Evolutionary conservation across 345 rosid genomes (phyloP).

Genomic region (Leavenworthia alabamica): DNA sequence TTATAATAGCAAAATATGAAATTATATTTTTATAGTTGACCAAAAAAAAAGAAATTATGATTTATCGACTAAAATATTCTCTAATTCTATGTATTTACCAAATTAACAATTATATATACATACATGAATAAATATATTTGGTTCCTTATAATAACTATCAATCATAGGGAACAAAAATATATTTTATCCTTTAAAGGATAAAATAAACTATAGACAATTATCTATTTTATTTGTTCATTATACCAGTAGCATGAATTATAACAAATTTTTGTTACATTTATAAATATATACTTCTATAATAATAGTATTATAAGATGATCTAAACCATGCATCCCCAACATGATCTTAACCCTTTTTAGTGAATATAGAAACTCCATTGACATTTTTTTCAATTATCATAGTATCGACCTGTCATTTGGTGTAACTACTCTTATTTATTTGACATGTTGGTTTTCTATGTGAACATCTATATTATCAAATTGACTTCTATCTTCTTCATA

Average conservation of each 20-base stretch:
- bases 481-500: background rate
- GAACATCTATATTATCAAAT: background rate
- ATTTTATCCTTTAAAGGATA: too few relatives aligned
- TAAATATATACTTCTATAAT: too few relatives aligned
- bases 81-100: background rate
- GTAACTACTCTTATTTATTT: background rate
- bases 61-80: background rate
- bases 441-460: background rate
- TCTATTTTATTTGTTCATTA: too few relatives aligned
- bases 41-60: too few relatives aligned
- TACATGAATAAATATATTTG: background rate
- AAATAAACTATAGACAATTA: too few relatives aligned
- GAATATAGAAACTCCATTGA: background rate
- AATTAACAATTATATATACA: too few relatives aligned
- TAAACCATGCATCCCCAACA: background rate
- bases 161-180: too few relatives aligned
- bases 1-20: background rate
- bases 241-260: too few relatives aligned
- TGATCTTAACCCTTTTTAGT: background rate
- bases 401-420: background rate
- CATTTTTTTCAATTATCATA: background rate
- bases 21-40: too few relatives aligned
- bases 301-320: too few relatives aligned
- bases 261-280: too few relatives aligned
- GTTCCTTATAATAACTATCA: too few relatives aligned